Conservation (phyloP, 305 asterid species). For the Fraxinus dipetala region DNA sequence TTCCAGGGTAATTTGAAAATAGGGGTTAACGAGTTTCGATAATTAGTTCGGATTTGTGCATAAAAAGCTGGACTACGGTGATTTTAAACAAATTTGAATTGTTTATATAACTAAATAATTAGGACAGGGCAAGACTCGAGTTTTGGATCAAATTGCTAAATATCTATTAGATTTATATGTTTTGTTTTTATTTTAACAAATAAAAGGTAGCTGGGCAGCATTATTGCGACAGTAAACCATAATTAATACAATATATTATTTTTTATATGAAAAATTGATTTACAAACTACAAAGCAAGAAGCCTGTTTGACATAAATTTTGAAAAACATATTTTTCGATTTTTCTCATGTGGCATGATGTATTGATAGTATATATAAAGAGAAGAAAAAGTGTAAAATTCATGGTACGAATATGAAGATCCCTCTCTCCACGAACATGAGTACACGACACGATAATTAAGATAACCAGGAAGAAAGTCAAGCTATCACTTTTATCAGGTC, state of each 20-base stretch:
- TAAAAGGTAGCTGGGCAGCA: neutral
- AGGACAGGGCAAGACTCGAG: too few relatives aligned
- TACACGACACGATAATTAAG: too few relatives aligned
- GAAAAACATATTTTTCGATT: neutral
- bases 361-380: neutral
- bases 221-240: neutral
- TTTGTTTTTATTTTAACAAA: neutral
- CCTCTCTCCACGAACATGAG: neutral
- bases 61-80: too few relatives aligned
- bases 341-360: neutral
- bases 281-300: neutral
- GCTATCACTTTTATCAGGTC: neutral
- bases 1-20: too few relatives aligned
- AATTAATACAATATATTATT: neutral
- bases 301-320: neutral
- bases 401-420: neutral
- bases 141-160: too few relatives aligned
- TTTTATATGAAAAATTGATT: neutral
- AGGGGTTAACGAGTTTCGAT: too few relatives aligned
- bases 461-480: neutral
- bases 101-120: too few relatives aligned
- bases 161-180: neutral
- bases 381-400: neutral
- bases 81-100: too few relatives aligned
- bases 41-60: too few relatives aligned